These are phyloP conservation scores for Boletus speciosus DNA, from an alignment of 768 basidiomycete genomes.

Conservation along the genomic window DNA sequence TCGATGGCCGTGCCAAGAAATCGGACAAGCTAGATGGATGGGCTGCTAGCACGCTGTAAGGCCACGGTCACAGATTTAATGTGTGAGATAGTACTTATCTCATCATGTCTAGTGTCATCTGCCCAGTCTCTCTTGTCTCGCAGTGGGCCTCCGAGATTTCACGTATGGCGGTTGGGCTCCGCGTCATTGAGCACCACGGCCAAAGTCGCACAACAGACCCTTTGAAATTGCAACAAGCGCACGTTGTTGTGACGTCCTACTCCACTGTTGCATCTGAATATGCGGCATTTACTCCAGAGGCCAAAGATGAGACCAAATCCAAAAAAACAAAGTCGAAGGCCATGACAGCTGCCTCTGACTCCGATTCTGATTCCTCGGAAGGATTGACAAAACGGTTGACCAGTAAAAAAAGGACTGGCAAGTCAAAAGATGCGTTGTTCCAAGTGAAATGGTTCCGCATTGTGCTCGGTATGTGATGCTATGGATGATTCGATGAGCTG, in stretches of 20 bases:
- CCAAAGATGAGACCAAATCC: constrained; percentile 53
- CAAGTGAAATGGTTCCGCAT: constrained; percentile 79
- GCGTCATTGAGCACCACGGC: constrained; percentile 84
- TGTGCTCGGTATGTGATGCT: constrained; percentile 62
- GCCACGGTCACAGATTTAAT: background rate
- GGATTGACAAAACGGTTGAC: constrained; percentile 39
- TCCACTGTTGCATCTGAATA: constrained; percentile 80
- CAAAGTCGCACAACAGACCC: constrained; percentile 66
- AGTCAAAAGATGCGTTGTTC: constrained; percentile 65
- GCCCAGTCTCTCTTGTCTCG: constrained; percentile 79
- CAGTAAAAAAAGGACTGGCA: constrained; percentile 40
- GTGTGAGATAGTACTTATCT: background rate
- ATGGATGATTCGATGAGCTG: background rate
- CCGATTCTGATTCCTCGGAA: constrained; percentile 36
- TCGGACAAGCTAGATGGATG: constrained; percentile 71
- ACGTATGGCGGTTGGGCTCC: constrained; percentile 63
- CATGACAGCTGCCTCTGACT: constrained; percentile 25
- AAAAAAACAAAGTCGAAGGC: constrained; percentile 39
- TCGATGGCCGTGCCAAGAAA: constrained; percentile 71
- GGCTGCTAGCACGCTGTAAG: constrained; percentile 68
- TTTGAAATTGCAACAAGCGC: constrained; percentile 45
- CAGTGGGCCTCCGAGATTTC: constrained; percentile 90
- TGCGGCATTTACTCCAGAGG: constrained; percentile 44
- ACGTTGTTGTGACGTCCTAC: constrained; percentile 88
- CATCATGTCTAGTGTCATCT: constrained; percentile 60